Conservation (phyloP, 1,284 basidiomycete genomes). For the Taiwanofungus camphoratus region DNA sequence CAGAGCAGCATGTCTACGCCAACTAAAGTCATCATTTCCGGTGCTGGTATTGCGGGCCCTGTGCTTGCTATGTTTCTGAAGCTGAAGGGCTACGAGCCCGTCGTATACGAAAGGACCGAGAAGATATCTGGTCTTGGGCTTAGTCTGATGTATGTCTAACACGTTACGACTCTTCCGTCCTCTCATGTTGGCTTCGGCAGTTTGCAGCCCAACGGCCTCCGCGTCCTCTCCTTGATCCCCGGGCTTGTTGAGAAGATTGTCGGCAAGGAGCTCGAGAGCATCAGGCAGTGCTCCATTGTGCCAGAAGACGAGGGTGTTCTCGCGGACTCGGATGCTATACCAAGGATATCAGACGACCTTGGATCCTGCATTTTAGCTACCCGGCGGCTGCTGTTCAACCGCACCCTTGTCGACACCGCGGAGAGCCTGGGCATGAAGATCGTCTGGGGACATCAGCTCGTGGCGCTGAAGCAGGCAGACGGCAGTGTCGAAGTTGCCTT, state of each 20-base stretch:
- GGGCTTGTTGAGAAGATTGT: slow-evolving; percentile 31
- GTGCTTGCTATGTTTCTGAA: slow-evolving; percentile 40
- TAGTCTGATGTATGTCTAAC: slow-evolving; percentile 31
- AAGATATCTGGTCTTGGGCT: slow-evolving; percentile 29
- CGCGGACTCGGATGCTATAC: slow-evolving; percentile 19
- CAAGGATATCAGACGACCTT: slow-evolving; percentile 15
- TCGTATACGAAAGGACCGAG: slow-evolving; percentile 36
- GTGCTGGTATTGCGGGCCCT: slow-evolving; percentile 42
- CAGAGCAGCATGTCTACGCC: not conserved
- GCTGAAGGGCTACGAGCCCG: slow-evolving; percentile 35
- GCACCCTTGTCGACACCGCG: slow-evolving; percentile 30
- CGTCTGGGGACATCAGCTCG: slow-evolving; percentile 33
- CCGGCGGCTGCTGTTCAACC: slow-evolving; percentile 29
- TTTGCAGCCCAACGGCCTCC: slow-evolving; percentile 37
- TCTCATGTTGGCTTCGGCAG: slow-evolving; percentile 18
- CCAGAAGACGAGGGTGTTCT: slow-evolving; percentile 30
- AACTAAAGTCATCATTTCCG: slow-evolving; percentile 35
- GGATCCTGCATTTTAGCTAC: slow-evolving; percentile 27
- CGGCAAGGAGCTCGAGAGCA: slow-evolving; percentile 23
- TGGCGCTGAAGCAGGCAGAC: slow-evolving; percentile 28
- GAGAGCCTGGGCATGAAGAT: slow-evolving; percentile 31
- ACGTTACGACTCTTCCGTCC: not conserved
- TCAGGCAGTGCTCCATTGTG: slow-evolving; percentile 27
- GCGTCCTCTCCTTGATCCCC: slow-evolving; percentile 36
- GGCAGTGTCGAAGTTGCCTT: slow-evolving; percentile 32